Conservation (phyloP, 2,329 filamentous ascomycete genomes). For the Xylaria hypoxylon region DNA sequence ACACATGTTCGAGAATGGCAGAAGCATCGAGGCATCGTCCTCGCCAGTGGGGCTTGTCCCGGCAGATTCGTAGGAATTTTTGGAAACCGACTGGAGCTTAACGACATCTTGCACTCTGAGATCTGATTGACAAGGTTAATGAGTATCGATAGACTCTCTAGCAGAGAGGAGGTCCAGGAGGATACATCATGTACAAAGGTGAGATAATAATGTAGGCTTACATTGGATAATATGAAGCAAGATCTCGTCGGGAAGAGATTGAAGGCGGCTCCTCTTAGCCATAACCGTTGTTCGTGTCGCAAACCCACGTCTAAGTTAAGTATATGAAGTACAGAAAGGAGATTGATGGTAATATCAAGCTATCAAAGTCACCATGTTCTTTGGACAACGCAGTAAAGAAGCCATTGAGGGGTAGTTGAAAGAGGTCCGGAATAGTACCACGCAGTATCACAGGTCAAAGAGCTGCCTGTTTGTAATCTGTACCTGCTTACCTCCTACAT, state of each 20-base stretch:
- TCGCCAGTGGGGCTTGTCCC: constrained; percentile 83
- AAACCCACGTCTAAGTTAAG: neutral
- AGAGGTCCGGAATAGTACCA: constrained; percentile 17
- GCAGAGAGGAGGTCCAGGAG: constrained; percentile 13
- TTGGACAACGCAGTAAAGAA: neutral
- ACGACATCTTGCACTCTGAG: constrained; percentile 74
- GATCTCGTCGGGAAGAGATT: constrained; percentile 72
- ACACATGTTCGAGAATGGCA: constrained; percentile 65
- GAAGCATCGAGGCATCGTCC: constrained; percentile 78
- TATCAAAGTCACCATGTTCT: constrained; percentile 14
- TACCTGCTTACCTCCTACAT: constrained; percentile 16
- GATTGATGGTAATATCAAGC: constrained; percentile 7
- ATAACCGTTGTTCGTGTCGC: constrained; percentile 27
- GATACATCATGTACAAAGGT: constrained; percentile 19
- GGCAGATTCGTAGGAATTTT: constrained; percentile 72
- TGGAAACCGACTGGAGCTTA: constrained; percentile 76
- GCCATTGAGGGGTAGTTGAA: neutral
- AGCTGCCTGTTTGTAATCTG: constrained; percentile 7
- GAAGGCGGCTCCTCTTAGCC: constrained; percentile 52
- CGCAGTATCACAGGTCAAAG: constrained; percentile 14
- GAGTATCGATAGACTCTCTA: constrained; percentile 10
- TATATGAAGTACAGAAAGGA: neutral
- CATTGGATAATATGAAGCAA: constrained; percentile 71
- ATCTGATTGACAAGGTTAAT: constrained; percentile 36
- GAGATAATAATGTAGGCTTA: constrained; percentile 54